Base-by-base conservation (phyloP, 495 filamentous ascomycete species). In the Cercophora samala region DNA sequence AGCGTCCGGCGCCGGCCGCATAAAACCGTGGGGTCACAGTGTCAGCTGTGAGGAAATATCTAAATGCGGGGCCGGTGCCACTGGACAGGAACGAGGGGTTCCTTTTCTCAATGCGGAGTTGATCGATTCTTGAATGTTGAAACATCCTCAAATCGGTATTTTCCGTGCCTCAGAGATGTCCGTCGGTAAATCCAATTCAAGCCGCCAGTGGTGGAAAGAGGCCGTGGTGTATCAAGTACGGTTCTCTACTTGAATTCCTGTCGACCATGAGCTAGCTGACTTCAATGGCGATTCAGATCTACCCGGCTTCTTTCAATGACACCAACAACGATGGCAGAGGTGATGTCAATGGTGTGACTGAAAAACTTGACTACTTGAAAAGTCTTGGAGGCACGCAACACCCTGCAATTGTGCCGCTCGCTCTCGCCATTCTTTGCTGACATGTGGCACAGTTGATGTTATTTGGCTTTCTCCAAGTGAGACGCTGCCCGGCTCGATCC, bases 261-360 rank as follows among this genome's bases (percentile, higher is more conserved):
- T n/a, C n/a, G n/a, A n/a, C n/a, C n/a, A n/a, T n/a, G n/a, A n/a
- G n/a, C n/a, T n/a, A n/a, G n/a, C 37, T 46, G 58, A 60, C 23
- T 8, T 5, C 17, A n/a, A 15, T 60, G 1, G 9, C 5, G 22
- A 11, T 25, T 29, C 89, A 91, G 70, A 87, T 91, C 71, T 91
- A 89, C 79, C 89, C 89, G 4, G 83, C 87, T 4, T 87, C 83
- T 3, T 91, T 84, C 79, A 86, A 87, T 53, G 89, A 91, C 72
- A 87, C 85, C 29, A 89, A 90, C 69, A 80, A 83, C 65, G 88
- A 90, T 69, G 89, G 89, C 4, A 76, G 88, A 23, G 89, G 89
- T 15, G 89, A 91, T 68, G 85, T 91, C 56, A 85, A 80, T 0
- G 89, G 89, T 11, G 90, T 91, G 60, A 83, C 87, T 46, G 86